Conservation (phyloP, 2,329 filamentous ascomycete species). For the Penicillium psychrosexuale region DNA sequence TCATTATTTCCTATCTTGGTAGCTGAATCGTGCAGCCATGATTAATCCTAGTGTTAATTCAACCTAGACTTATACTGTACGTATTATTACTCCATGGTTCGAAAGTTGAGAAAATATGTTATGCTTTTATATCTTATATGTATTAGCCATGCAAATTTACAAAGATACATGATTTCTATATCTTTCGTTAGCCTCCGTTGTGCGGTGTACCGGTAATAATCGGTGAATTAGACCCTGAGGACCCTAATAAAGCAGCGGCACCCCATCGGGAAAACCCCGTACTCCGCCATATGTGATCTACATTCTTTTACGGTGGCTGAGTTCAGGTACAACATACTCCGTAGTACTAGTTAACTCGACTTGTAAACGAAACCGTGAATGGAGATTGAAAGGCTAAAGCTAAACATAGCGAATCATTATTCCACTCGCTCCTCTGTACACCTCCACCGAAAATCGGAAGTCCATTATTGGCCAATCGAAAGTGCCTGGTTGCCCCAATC, state of each 20-base stretch:
- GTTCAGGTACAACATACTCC: background rate
- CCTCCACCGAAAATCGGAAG: background rate
- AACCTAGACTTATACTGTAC: background rate
- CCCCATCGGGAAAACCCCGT: background rate
- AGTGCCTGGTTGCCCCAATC: slow-evolving; percentile 3
- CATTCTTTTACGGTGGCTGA: slow-evolving; percentile 11
- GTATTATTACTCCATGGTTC: background rate
- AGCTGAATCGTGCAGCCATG: background rate
- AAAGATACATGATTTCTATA: too few relatives aligned
- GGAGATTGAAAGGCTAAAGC: background rate
- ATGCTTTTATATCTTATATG: too few relatives aligned
- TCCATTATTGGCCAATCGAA: background rate
- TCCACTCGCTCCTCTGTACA: background rate
- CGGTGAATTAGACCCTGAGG: too few relatives aligned
- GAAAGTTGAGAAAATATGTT: too few relatives aligned
- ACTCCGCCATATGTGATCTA: background rate
- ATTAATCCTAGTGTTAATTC: background rate
- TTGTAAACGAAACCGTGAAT: background rate
- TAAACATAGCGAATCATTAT: slow-evolving; percentile 2
- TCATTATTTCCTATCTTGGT: background rate
- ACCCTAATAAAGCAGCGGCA: background rate
- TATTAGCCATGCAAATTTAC: too few relatives aligned
- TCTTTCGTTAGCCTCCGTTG: too few relatives aligned
- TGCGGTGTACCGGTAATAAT: too few relatives aligned
- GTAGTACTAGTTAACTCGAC: background rate